Percentiles rank a stretch among this genome's conserved stretches.
These are phyloP conservation scores for Xylaria digitata DNA, from an alignment of 2,329 filamentous ascomycete species.

Conservation along the genomic window DNA sequence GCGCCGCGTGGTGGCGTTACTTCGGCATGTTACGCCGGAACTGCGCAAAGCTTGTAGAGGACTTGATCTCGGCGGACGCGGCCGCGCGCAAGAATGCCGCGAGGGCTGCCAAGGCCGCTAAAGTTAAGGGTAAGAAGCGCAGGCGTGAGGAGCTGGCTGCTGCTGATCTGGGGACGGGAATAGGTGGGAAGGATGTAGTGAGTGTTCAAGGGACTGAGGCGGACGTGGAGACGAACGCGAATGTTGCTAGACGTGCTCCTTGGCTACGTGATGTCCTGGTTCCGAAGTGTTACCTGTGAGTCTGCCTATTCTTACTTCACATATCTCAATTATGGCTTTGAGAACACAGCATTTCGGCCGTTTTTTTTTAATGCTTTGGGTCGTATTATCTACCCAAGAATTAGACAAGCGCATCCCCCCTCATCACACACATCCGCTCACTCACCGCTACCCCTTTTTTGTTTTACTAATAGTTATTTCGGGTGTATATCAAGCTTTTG, in stretches of 20 bases:
- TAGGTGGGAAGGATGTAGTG: conserved; percentile 19
- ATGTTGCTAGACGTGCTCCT: conserved; percentile 44
- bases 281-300: conserved; percentile 59
- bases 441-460: background rate
- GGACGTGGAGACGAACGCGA: conserved; percentile 27
- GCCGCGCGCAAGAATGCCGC: conserved; percentile 26
- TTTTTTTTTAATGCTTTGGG: too few relatives aligned
- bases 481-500: background rate
- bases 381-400: too few relatives aligned
- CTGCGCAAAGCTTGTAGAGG: conserved; percentile 63
- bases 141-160: conserved; percentile 48
- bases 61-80: conserved; percentile 47
- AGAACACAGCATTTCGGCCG: too few relatives aligned
- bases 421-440: background rate
- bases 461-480: background rate
- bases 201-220: conserved; percentile 10
- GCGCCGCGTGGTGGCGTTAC: conserved; percentile 81
- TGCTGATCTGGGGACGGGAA: conserved; percentile 28
- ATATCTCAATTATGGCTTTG: background rate
- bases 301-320: conserved; percentile 11
- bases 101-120: conserved; percentile 34
- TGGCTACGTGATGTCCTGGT: conserved; percentile 57
- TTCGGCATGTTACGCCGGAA: conserved; percentile 78
- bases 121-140: conserved; percentile 54
- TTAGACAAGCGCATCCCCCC: background rate